Evolutionary conservation across 257 asterid species (phyloP).

Genomic region (Schizonepeta tenuifolia): DNA sequence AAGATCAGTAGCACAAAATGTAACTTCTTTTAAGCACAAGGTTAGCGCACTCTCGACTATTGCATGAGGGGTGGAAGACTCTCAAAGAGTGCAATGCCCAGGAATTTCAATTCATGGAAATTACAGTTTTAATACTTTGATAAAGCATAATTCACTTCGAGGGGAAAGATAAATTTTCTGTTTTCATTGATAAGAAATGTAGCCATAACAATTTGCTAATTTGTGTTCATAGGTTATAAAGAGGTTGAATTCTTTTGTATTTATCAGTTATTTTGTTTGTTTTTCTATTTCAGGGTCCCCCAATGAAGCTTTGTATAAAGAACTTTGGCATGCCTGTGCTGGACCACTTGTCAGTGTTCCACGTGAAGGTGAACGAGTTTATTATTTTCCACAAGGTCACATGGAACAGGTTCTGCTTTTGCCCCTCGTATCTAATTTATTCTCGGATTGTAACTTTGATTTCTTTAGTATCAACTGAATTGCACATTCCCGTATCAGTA

Average conservation of each 20-base stretch:
- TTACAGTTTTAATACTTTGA: background rate
- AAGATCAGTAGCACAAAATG: background rate
- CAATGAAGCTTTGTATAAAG: constrained; percentile 75
- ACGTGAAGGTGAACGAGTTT: constrained; percentile 83
- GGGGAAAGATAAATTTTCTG: constrained; percentile 5
- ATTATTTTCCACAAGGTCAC: constrained; percentile 97
- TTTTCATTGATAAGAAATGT: constrained; percentile 4
- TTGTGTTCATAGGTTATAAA: constrained; percentile 8
- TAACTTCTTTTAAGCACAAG: constrained; percentile 7
- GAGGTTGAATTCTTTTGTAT: constrained; percentile 5
- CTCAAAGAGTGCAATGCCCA: background rate
- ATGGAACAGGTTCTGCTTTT: constrained; percentile 81
- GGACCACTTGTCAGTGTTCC: constrained; percentile 96
- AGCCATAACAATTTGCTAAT: background rate
- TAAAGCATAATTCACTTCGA: background rate
- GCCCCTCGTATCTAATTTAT: constrained; percentile 20
- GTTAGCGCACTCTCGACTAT: background rate
- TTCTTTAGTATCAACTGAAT: constrained; percentile 2
- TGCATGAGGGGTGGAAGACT: background rate
- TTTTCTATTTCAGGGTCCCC: constrained; percentile 51
- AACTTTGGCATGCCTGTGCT: constrained; percentile 98
- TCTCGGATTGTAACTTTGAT: background rate
- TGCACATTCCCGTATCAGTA: constrained; percentile 4
- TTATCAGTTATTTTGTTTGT: constrained; percentile 22
- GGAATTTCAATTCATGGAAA: background rate